A percentile compares a stretch with the other conserved stretches of the same genome.
Evolutionary conservation across 345 rosid genomes (phyloP).

Genomic region (Dipteronia dyeriana): DNA sequence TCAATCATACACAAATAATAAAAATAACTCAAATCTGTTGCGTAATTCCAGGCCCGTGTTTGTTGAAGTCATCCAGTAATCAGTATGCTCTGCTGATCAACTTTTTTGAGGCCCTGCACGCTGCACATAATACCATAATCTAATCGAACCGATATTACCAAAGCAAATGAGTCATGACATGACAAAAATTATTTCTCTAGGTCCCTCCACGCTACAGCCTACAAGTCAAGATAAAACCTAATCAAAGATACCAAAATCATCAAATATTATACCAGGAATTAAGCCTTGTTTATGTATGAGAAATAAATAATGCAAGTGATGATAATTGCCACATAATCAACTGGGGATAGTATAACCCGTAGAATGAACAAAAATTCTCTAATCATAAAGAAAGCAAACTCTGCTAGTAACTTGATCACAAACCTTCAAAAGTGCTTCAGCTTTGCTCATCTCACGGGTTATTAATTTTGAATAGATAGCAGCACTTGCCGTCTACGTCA

Average conservation of each 20-base stretch:
- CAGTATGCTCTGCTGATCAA: conserved; percentile 68
- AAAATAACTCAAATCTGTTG: conserved; percentile 22
- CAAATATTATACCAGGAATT: no score
- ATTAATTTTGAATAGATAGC: conserved; percentile 91
- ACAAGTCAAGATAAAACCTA: no score
- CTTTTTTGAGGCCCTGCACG: conserved; percentile 81
- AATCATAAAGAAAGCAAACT: conserved; percentile 6
- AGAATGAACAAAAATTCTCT: neutral
- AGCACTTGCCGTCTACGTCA: conserved; percentile 49
- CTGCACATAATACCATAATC: neutral
- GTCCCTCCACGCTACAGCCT: no score
- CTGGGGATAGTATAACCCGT: conserved; percentile 86
- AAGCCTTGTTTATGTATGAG: no score
- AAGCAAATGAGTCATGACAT: neutral
- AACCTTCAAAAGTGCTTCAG: conserved; percentile 98
- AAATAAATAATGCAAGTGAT: no score
- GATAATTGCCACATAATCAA: conserved; percentile 73
- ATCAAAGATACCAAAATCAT: no score
- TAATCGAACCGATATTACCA: neutral
- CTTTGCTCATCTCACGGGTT: conserved; percentile 99
- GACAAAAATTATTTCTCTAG: no score
- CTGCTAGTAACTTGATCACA: conserved; percentile 15
- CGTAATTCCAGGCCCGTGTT: conserved; percentile 65
- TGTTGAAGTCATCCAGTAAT: conserved; percentile 85
- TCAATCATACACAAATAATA: no score